A percentile compares a stretch with the other conserved stretches of the same genome.
Conservation (phyloP, 345 rosid genomes). For the Gynandropsis gynandra region DNA sequence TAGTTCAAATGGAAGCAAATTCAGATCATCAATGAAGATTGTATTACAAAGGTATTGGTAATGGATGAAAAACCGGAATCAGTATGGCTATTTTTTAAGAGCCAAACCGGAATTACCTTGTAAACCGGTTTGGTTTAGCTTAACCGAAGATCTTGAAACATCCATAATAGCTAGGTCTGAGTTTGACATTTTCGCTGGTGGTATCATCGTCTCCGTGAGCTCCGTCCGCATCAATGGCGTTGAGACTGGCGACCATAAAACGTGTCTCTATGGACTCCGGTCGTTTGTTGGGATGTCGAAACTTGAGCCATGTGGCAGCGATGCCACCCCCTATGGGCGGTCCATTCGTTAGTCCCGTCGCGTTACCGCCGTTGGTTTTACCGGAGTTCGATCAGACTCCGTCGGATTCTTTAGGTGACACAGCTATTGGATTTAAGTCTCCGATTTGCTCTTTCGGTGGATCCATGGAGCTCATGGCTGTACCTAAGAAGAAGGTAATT, state of each 20-base stretch:
- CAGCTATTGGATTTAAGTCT: constrained; percentile 29
- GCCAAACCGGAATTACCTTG: too few relatives aligned
- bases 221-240: constrained; percentile 36
- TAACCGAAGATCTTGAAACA: too few relatives aligned
- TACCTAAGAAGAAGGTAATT: constrained; percentile 67
- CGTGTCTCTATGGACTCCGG: constrained; percentile 24
- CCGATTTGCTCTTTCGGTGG: constrained; percentile 44
- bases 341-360: constrained; percentile 20
- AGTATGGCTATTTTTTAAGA: constrained; percentile 61
- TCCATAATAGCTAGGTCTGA: too few relatives aligned
- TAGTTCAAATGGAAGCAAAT: constrained; percentile 59
- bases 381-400: constrained; percentile 38
- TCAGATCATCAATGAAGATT: constrained; percentile 56
- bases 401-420: constrained; percentile 21
- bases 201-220: too few relatives aligned
- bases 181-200: too few relatives aligned
- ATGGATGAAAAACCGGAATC: constrained; percentile 57
- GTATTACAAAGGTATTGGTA: constrained; percentile 58
- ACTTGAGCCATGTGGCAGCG: constrained; percentile 36
- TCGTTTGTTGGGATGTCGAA: constrained; percentile 23
- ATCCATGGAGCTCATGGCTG: constrained; percentile 90
- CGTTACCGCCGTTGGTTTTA: constrained; percentile 29
- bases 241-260: constrained; percentile 41
- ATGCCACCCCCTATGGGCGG: constrained; percentile 38
- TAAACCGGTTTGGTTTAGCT: too few relatives aligned